Base-by-base conservation (phyloP, 2,329 filamentous ascomycete genomes). In the Cadophora gregata region DNA sequence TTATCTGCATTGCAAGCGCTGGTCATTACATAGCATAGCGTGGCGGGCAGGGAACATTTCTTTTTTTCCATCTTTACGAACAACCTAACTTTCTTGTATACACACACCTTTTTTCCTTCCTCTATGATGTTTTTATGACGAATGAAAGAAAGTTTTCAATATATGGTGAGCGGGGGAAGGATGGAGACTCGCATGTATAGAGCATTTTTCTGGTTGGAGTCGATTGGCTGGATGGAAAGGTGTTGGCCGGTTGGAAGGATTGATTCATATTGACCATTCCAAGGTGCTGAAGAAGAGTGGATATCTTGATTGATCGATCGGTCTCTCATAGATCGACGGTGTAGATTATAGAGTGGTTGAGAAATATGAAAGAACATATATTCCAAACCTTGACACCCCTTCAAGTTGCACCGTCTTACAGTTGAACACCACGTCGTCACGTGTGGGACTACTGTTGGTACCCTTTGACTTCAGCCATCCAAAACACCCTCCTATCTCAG, bases 321-420 rank as follows among this genome's bases (percentile, higher is more conserved):
- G n/a, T 31, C 33, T 58, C 53, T 58, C 21, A n/a, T 58, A 36
- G 33, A 50, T 58, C 53, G 58, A 60, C 29, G 58, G 27, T 60
- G 58, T 45, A 60, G 33, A 45, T 27, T 47, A 12, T 50, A 47
- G 55, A 58, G 70, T 74, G 58, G 50, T 48, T 55, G 25, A 70
- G 73, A 58, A 69, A 70, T 67, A 66, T 72, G 5, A 64, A 74
- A 62, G 47, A 79, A 9, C 69, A 68, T 38, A 58, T 58, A 58
- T n/a, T 56, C 84, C 85, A 53, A 75, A 21, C 19, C 8, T 21
- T n/a, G n/a, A n/a, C n/a, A n/a, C n/a, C n/a, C n/a, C n/a, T n/a
- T n/a, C n/a, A n/a, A n/a, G n/a, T n/a, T n/a, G n/a, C n/a, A n/a
- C n/a, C n/a, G n/a, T n/a, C n/a, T n/a, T n/a, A n/a, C n/a, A n/a